Conservation (phyloP, 106 monocot species). For the Triglochin maritima region DNA sequence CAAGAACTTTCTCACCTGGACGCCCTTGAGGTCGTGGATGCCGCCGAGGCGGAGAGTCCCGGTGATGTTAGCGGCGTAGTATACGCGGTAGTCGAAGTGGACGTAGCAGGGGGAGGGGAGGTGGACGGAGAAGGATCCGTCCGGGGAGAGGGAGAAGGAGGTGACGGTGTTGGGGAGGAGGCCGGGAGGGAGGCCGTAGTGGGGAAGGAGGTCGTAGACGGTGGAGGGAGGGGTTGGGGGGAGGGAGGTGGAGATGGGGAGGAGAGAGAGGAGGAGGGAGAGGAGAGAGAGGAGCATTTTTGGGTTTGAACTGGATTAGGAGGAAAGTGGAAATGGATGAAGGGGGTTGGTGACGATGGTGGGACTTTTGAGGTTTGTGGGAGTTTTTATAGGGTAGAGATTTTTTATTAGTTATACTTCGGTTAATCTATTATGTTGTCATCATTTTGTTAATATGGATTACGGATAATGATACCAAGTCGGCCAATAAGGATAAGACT, state of each 20-base stretch:
- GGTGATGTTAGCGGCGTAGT: constrained; percentile 43
- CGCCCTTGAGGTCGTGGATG: constrained; percentile 13
- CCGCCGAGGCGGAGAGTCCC: constrained; percentile 30
- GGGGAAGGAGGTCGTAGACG: constrained; percentile 66
- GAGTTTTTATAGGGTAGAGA: neutral
- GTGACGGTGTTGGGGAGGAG: constrained; percentile 60
- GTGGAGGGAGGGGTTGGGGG: neutral
- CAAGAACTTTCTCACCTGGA: constrained; percentile 12
- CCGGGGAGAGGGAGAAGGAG: constrained; percentile 28
- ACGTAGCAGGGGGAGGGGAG: constrained; percentile 41
- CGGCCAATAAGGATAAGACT: no score
- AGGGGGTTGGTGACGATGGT: constrained; percentile 1
- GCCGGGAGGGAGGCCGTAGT: constrained; percentile 60
- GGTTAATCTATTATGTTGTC: neutral
- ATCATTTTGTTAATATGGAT: no score
- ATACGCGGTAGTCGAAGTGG: constrained; percentile 57
- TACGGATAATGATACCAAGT: no score
- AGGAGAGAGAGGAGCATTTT: neutral
- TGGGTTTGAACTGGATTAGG: neutral
- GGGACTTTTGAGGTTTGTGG: neutral
- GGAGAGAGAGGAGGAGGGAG: constrained; percentile 1
- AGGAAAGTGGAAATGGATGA: neutral
- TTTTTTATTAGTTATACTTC: neutral
- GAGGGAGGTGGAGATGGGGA: neutral
- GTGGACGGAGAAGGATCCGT: constrained; percentile 23